Base-by-base conservation (phyloP, 768 basidiomycete genomes). In the Chiua virens region DNA sequence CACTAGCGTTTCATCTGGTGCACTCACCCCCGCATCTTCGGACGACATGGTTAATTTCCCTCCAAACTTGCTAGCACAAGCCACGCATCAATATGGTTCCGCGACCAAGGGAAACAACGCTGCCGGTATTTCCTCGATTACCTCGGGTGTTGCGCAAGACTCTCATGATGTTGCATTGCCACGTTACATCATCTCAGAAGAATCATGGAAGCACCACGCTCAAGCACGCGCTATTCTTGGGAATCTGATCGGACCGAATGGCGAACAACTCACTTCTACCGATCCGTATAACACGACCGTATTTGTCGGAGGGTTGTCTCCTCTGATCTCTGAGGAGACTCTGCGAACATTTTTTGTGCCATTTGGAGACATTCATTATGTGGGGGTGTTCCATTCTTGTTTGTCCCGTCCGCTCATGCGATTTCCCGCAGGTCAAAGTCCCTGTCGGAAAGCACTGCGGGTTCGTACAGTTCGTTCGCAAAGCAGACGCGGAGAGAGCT, bases 201-300 rank as follows among this genome's bases (percentile, higher is more conserved):
- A 89, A 64, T 86, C 88, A 8, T 88, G 86, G 87, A 87, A 89
- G 66, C 89, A 90, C 57, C 86, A 90, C 46, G 84, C 85, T 1
- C 90, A 91, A 67, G 89, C 89, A 39, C 81, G 87, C 7, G 87
- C 89, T 2, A 89, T 92, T 50, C 71, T 92, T 50, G 86, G 88
- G 11, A 91, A 89, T 60, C 71, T 92, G 18, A 89, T 92, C 37
- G 90, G 91, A 20, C 89, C 88, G 1, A 90, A 92, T 54, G 91
- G 89, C 50, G 87, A 92, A 72, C 84, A 90, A 67, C 73, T 92
- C 55, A 90, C 89, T 25, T 89, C 88, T 21, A 90, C 87, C 20
- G 93, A 96, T 62, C 93, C 93, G n/a, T 92, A 93, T 63, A 97
- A 96, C 62, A 95, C 93, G 14, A 97, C 94, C 2, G 93, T 92